Conservation (phyloP, 1,284 basidiomycete genomes). For the Rhizopogon parksii region DNA sequence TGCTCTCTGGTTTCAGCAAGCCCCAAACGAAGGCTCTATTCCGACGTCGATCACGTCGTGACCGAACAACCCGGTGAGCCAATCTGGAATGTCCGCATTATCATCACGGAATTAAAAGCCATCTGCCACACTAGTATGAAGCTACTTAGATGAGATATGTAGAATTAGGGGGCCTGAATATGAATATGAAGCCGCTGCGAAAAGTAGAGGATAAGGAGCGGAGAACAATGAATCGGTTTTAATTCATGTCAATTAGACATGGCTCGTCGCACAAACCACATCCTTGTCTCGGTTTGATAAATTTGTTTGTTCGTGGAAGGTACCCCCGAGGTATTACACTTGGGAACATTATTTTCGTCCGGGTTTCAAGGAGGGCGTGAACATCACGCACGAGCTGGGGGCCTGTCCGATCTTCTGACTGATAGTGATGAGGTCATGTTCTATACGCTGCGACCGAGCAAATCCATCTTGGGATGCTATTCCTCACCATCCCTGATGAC, state of each 20-base stretch:
- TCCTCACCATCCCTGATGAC: slow-evolving; percentile 46
- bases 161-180: not conserved
- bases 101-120: not conserved
- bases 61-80: slow-evolving; percentile 48
- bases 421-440: slow-evolving; percentile 39
- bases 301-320: slow-evolving; percentile 34
- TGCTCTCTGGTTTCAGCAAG: slow-evolving; percentile 30
- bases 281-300: not conserved
- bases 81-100: slow-evolving; percentile 43
- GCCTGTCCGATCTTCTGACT: no score
- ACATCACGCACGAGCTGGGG: no score
- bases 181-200: slow-evolving; percentile 49
- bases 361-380: not conserved
- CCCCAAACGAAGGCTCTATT: slow-evolving; percentile 46
- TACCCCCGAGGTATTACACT: slow-evolving; percentile 38
- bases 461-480: not conserved
- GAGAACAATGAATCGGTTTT: slow-evolving; percentile 22
- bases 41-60: slow-evolving; percentile 44
- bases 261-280: not conserved
- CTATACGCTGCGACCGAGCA: slow-evolving; percentile 36
- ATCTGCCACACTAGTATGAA: not conserved
- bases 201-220: slow-evolving; percentile 48
- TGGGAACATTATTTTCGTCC: not conserved
- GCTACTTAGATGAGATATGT: not conserved
- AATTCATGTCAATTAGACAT: not conserved